Evolutionary conservation across 2,329 filamentous ascomycete genomes (phyloP), one percentile per base, ranked within the genome.

Genomic region (Talaromyces sp.): DNA sequence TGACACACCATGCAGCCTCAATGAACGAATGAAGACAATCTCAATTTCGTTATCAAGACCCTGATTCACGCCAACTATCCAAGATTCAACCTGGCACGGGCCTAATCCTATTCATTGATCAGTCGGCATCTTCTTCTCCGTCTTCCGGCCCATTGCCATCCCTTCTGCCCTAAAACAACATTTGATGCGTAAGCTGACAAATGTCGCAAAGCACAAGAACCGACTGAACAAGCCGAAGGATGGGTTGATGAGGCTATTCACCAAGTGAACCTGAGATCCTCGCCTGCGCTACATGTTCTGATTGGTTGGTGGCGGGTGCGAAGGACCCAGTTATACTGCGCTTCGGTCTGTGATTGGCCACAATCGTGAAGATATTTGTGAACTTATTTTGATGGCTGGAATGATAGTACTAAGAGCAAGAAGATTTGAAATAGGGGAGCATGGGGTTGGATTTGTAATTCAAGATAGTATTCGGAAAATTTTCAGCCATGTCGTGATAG

Each of bases 341-440:
- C 31, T 56, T 36, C 53, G 19, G n/a, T 22, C 19, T 56, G 53
- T 56, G 53, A 56, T 56, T 56, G 53, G 53, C 53, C 10, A 22
- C n/a, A 34, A 34, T 7, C 10, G 36, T 25, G 31, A 56, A 36
- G 51, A 36, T 51, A 17, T 19, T 36, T 34, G 5, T 51, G 6
- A 15, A 2, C 53, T 25, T 38, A 15, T 36, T 56, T 19, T 31
- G 17, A 31, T 2, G 49, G 22, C 22, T 51, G 47, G 13, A 53
- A 17, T 53, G 49, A 53, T n/a, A 53, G 5, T 5, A n/a, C n/a
- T n/a, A 29, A 8, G 7, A 8, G 11, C 49, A n/a, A 19, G 13
- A 17, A 15, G 17, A 3, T 51, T 17, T 49, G 7, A 5, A 17
- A 17, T 17, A 17, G 6, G 13, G 13, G 22, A 51, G 2, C 10